Evolutionary conservation across 768 basidiomycete species (phyloP).

Genomic region (Xanthoconium purpureum): DNA sequence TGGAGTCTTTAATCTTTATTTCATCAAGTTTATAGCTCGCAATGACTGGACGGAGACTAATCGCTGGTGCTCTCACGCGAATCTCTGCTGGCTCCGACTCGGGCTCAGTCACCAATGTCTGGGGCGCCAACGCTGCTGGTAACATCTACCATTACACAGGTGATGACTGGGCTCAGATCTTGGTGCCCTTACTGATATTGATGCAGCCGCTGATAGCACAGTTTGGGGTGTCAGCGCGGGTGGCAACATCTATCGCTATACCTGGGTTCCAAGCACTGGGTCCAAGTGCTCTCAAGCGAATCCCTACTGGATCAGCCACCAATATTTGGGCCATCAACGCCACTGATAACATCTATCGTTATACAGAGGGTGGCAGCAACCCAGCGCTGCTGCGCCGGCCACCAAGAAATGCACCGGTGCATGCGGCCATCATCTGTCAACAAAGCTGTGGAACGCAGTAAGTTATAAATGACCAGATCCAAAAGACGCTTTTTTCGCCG

Average conservation of each 20-base stretch:
- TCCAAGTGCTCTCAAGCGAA: background rate
- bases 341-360: background rate
- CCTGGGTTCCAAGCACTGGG: background rate
- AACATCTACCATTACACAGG: background rate
- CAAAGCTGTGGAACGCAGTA: background rate
- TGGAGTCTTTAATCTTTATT: too few relatives aligned
- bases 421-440: too few relatives aligned
- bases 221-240: too few relatives aligned
- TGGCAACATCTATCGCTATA: too few relatives aligned
- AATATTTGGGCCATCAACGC: background rate
- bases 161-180: background rate
- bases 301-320: background rate
- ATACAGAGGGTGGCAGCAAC: background rate
- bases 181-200: background rate
- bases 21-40: too few relatives aligned
- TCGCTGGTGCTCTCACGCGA: background rate
- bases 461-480: too few relatives aligned
- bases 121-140: background rate
- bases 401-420: background rate
- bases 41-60: too few relatives aligned
- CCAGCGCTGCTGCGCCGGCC: background rate
- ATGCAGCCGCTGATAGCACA: background rate
- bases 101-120: background rate
- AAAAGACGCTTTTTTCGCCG: too few relatives aligned
- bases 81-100: too few relatives aligned